Evolutionary conservation across 768 basidiomycete genomes (phyloP).

Genomic region (Sporobolomyces roseus): DNA sequence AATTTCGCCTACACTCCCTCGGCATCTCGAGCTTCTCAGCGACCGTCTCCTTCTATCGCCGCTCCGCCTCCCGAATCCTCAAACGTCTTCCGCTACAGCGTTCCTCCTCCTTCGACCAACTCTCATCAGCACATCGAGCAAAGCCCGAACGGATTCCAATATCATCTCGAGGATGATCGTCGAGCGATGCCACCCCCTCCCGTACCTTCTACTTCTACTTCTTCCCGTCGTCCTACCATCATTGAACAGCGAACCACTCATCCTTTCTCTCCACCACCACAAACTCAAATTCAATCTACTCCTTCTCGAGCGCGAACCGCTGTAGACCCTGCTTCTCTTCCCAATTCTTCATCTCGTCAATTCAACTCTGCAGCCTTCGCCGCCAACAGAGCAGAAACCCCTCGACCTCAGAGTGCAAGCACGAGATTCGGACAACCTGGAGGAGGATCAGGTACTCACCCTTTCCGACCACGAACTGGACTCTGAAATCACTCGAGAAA

Average conservation of each 20-base stretch:
- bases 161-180: neutral
- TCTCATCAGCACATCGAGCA: too few species aligned
- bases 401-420: too few species aligned
- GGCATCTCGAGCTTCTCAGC: neutral
- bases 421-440: too few species aligned
- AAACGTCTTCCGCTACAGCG: neutral
- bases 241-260: neutral
- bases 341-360: too few species aligned
- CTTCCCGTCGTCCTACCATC: neutral
- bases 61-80: neutral
- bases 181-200: slow-evolving; percentile 6
- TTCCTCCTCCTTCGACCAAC: too few species aligned
- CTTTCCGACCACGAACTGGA: too few species aligned
- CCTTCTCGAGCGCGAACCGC: neutral
- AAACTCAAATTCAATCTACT: neutral
- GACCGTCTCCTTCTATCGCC: neutral
- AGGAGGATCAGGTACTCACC: too few species aligned
- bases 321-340: too few species aligned
- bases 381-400: too few species aligned
- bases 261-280: neutral
- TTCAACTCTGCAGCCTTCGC: too few species aligned
- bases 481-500: too few species aligned
- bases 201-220: neutral
- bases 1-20: neutral
- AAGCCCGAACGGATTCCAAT: neutral